Conservation (phyloP, 352 stramenopile genomes). For the Pythium aphanidermatum region DNA sequence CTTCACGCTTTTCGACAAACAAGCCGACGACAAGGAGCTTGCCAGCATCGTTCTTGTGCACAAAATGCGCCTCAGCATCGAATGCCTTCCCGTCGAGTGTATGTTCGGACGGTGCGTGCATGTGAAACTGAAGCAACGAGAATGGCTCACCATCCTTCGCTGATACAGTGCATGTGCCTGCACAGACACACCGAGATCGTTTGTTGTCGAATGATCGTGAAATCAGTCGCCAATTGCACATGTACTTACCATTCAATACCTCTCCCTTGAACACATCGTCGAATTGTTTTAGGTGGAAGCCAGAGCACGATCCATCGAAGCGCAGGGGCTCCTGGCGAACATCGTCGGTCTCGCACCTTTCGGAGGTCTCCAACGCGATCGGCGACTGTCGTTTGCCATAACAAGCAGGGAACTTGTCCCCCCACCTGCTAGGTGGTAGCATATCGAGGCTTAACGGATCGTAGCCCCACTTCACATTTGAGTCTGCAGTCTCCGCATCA, state of each 20-base stretch:
- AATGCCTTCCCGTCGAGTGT: conserved; percentile 25
- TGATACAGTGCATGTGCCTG: conserved; percentile 6
- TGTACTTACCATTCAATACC: too few relatives aligned
- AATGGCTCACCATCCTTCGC: conserved; percentile 15
- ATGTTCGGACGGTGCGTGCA: conserved; percentile 40
- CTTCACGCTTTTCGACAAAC: conserved; percentile 14
- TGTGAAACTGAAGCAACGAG: conserved; percentile 33
- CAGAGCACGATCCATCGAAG: conserved; percentile 20
- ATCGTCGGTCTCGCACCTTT: not conserved
- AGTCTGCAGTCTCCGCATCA: too few relatives aligned
- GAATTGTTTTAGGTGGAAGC: too few relatives aligned
- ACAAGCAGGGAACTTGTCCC: not conserved
- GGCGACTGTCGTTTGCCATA: conserved; percentile 7
- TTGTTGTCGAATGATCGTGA: too few relatives aligned
- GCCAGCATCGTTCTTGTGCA: conserved; percentile 28
- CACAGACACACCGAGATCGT: not conserved
- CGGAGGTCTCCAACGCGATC: not conserved
- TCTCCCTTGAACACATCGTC: too few relatives aligned
- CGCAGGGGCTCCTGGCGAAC: not conserved
- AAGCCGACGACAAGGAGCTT: conserved; percentile 24
- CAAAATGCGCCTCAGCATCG: conserved; percentile 35
- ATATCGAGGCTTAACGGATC: too few relatives aligned
- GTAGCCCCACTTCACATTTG: too few relatives aligned
- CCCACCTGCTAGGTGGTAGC: conserved; percentile 25
- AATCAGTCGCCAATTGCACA: too few relatives aligned